Evolutionary conservation across 352 stramenopile species (phyloP), one percentile per base, ranked within the genome.

Genomic region (Phytopythium aichiense): DNA sequence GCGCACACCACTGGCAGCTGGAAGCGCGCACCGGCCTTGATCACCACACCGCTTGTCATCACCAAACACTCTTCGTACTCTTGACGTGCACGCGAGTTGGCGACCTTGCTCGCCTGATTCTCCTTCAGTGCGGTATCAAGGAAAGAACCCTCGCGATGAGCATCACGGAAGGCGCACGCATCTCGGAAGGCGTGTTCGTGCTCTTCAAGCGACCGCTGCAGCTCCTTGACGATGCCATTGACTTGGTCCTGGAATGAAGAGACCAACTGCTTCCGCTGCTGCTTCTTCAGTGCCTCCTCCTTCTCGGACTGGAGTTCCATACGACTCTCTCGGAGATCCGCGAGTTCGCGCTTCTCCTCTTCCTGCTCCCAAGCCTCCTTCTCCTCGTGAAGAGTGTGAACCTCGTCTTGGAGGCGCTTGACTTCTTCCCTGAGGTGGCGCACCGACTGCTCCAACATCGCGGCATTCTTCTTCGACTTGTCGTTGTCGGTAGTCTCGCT

Each of bases 11-110:
- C 80, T 0, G 85, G 85, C 13, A 94, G 66, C 51, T 81, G 63
- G 55, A 94, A 94, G 28, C 60, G 79, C 18, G 81, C 60, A 7
- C 85, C 85, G 48, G 85, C 85, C 61, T 94, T 94, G 52, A 94
- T 80, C 51, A 91, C 76, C 2, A 92, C 85, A 6, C 85, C 83
- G 23, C 83, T 92, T 9, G 80, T 87, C 66, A 94, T 77, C 4
- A 86, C 79, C 3, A 91, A 60, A 54, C 69, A 88, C 59, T 91
- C 81, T 60, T 94, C 79, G 60, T 82, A 87, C 56, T 79, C 72
- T 5, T 22, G 53, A 7, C 22, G 33, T 15, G 4, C 9, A 9
- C 33, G 8, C 11, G 33, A 33, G 5, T 57, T n/a, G 7, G 67
- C 54, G 15, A 38, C 28, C 28, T 6, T 30, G n/a, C 25, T 45